Evolutionary conservation across 2,329 filamentous ascomycete species (phyloP).

Genomic region (Fusarium poae): DNA sequence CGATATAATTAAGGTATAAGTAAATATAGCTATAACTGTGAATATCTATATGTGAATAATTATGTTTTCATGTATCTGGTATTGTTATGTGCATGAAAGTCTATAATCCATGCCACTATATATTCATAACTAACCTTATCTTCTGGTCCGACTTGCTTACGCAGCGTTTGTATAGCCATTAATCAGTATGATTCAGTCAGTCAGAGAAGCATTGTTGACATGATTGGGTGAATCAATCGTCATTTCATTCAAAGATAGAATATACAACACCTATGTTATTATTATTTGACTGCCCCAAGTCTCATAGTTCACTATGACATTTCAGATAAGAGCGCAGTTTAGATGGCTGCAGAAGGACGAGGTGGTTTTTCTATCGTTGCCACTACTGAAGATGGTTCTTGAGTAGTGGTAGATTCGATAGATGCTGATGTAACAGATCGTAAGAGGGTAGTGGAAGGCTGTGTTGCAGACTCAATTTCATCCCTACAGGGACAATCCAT

Average conservation of each 20-base stretch:
- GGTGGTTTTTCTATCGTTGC: neutral
- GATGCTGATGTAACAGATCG: neutral
- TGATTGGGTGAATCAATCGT: too few relatives aligned
- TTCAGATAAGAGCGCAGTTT: neutral
- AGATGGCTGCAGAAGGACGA: neutral
- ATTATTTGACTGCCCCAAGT: neutral
- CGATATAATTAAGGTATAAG: neutral
- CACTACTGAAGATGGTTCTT: neutral
- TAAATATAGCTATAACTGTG: neutral
- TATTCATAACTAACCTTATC: neutral
- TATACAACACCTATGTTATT: neutral
- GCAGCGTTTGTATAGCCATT: too few relatives aligned
- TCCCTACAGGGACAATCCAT: constrained; percentile 16
- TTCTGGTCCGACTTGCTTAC: too few relatives aligned
- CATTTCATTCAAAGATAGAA: too few relatives aligned
- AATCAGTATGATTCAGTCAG: too few relatives aligned
- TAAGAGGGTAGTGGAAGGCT: neutral
- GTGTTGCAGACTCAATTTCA: neutral
- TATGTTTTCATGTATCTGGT: neutral
- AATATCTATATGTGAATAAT: neutral
- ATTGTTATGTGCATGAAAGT: too few relatives aligned
- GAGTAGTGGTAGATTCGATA: neutral
- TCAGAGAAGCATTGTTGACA: too few relatives aligned
- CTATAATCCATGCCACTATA: too few relatives aligned
- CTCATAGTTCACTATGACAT: neutral